A percentile compares a stretch with the other conserved stretches of the same genome.
Evolutionary conservation across 176 grass and related monocot species (phyloP).

Genomic region (Hordeum marinum): DNA sequence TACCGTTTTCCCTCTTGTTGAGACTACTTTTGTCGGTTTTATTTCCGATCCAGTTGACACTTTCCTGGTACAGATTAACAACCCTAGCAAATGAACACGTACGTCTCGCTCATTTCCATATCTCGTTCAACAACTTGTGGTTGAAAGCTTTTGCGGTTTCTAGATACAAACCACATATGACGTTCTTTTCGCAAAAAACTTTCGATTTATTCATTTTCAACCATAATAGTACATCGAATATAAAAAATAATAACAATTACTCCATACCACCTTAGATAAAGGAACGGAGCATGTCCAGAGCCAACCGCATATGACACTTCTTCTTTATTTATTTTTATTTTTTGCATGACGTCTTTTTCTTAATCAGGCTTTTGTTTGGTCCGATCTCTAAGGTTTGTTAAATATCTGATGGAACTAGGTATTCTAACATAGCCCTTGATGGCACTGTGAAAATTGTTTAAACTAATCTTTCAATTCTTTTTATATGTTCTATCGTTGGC

Average conservation of each 20-base stretch:
- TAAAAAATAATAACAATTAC: no score
- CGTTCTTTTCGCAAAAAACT: neutral
- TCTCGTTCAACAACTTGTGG: neutral
- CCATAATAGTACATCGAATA: no score
- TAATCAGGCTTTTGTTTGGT: neutral
- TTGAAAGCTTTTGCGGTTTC: neutral
- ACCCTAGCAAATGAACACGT: neutral
- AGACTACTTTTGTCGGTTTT: neutral
- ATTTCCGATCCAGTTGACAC: neutral
- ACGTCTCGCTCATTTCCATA: neutral
- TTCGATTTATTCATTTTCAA: no score
- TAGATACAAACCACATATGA: neutral
- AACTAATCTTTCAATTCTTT: no score
- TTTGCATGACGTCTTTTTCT: neutral
- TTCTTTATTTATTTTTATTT: no score
- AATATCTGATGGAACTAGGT: no score
- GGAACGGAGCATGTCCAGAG: no score
- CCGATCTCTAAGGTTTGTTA: neutral
- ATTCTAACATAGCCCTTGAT: no score
- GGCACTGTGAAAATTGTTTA: no score
- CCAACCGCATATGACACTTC: no score
- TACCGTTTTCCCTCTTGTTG: neutral
- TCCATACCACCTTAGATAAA: no score
- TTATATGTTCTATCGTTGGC: no score
- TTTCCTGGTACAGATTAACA: neutral